phyloP scores from a whole-genome alignment of 495 filamentous ascomycete genomes.

The Aspergillus heteromorphus region DNA sequence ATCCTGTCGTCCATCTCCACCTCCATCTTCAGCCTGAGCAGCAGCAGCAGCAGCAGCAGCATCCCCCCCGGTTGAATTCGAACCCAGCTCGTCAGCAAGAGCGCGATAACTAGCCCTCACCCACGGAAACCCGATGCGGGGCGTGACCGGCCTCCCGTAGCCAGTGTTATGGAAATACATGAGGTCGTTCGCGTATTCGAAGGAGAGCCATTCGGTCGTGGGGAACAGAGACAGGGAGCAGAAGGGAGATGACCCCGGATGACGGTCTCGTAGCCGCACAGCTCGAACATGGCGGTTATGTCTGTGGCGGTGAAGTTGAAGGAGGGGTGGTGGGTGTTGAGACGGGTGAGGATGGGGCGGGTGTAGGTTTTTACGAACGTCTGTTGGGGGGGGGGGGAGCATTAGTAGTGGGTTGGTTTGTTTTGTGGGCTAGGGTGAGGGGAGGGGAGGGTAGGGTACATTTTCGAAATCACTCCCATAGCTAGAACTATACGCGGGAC shows the following conservation, averaged over 20 bases:
- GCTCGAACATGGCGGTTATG: conserved; percentile 23
- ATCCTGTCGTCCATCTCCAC: conserved; percentile 4
- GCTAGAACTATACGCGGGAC: conserved; percentile 16
- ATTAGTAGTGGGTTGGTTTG: not conserved
- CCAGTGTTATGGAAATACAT: conserved; percentile 23
- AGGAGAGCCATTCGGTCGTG: conserved; percentile 19
- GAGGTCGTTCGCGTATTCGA: conserved; percentile 21
- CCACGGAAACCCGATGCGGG: conserved; percentile 17
- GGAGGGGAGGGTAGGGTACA: not conserved
- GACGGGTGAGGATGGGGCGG: conserved; percentile 11
- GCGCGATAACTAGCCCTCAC: conserved; percentile 10
- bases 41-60: too few species aligned
- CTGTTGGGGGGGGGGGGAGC: not conserved
- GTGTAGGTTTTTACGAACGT: conserved; percentile 13
- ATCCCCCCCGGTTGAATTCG: too few species aligned
- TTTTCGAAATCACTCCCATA: conserved; percentile 18
- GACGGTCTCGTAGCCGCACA: conserved; percentile 25
- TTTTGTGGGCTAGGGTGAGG: too few species aligned
- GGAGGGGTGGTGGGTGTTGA: conserved; percentile 9
- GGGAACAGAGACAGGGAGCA: conserved; percentile 16
- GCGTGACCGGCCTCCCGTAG: conserved; percentile 13
- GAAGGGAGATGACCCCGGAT: conserved; percentile 21
- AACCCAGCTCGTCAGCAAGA: too few species aligned
- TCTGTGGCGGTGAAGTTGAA: conserved; percentile 21
- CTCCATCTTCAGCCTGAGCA: too few species aligned